These are phyloP conservation scores for Astragalus glycyphyllos DNA, from an alignment of 306 rosid genomes.

Conservation along the genomic window DNA sequence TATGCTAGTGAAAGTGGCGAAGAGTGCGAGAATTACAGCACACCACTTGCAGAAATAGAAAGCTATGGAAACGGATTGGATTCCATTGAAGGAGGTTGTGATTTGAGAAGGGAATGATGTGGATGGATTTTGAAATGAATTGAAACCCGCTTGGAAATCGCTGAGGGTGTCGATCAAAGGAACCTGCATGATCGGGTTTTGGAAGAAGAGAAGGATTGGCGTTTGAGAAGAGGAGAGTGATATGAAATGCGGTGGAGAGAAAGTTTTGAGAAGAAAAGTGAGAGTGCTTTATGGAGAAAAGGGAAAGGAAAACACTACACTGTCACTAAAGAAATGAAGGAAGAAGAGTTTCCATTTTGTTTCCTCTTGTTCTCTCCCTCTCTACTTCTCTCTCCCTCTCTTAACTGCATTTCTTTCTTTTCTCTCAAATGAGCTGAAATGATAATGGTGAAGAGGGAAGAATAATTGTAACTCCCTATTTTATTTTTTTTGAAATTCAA, in stretches of 20 bases:
- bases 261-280: neutral
- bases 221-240: neutral
- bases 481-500: too few relatives aligned
- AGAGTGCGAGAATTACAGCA: constrained; percentile 71
- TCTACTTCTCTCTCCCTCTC: too few relatives aligned
- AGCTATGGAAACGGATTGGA: constrained; percentile 50
- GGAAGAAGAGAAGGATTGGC: neutral
- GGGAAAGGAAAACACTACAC: neutral
- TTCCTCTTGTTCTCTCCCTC: too few relatives aligned
- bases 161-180: constrained; percentile 69
- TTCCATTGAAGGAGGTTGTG: constrained; percentile 41
- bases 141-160: constrained; percentile 51
- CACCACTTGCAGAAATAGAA: constrained; percentile 79
- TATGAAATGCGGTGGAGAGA: constrained; percentile 1
- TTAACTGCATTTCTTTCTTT: too few relatives aligned
- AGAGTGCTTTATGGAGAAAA: constrained; percentile 26
- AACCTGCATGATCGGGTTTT: constrained; percentile 62
- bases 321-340: too few relatives aligned
- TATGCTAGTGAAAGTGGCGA: constrained; percentile 73
- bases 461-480: too few relatives aligned
- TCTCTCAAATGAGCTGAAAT: too few relatives aligned
- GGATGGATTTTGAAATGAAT: constrained; percentile 52
- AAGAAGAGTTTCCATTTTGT: too few relatives aligned
- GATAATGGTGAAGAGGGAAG: too few relatives aligned
- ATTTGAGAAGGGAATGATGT: constrained; percentile 41